phyloP scores from a whole-genome alignment of 2,329 filamentous ascomycete genomes.

The Cylindrodendrum hubeiense region DNA sequence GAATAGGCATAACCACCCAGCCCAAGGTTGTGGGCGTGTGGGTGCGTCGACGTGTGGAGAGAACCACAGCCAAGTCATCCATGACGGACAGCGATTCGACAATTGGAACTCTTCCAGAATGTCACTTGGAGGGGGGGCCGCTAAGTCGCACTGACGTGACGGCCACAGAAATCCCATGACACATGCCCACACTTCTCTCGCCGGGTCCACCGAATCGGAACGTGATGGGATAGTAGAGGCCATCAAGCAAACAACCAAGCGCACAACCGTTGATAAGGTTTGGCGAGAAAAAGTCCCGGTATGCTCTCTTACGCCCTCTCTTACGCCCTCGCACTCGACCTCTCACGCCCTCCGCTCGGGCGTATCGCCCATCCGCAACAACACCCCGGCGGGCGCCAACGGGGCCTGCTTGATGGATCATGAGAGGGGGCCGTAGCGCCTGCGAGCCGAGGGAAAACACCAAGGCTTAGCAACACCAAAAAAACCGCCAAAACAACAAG shows the following conservation, averaged over 20 bases:
- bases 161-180: slow-evolving; percentile 40
- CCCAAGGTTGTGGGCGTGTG: slow-evolving; percentile 27
- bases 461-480: slow-evolving; percentile 7
- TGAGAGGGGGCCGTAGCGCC: slow-evolving; percentile 8
- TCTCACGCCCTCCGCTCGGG: slow-evolving; percentile 2
- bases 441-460: slow-evolving; percentile 11
- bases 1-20: slow-evolving; percentile 13
- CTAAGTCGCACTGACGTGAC: slow-evolving; percentile 45
- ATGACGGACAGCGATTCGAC: slow-evolving; percentile 44
- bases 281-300: slow-evolving; percentile 21
- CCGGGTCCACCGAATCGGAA: slow-evolving; percentile 32
- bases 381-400: slow-evolving; percentile 5
- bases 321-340: not conserved
- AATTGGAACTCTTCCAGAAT: slow-evolving; percentile 49
- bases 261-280: slow-evolving; percentile 33
- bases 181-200: slow-evolving; percentile 34
- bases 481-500: not conserved
- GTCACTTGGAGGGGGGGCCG: slow-evolving; percentile 31
- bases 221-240: slow-evolving; percentile 19
- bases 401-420: slow-evolving; percentile 17
- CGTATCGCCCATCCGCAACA: slow-evolving; percentile 35
- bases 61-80: slow-evolving; percentile 28
- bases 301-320: not conserved
- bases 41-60: slow-evolving; percentile 21
- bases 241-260: slow-evolving; percentile 7